These are phyloP conservation scores for Eruca vesicaria DNA, from an alignment of 441 rosid genomes.

Conservation along the genomic window DNA sequence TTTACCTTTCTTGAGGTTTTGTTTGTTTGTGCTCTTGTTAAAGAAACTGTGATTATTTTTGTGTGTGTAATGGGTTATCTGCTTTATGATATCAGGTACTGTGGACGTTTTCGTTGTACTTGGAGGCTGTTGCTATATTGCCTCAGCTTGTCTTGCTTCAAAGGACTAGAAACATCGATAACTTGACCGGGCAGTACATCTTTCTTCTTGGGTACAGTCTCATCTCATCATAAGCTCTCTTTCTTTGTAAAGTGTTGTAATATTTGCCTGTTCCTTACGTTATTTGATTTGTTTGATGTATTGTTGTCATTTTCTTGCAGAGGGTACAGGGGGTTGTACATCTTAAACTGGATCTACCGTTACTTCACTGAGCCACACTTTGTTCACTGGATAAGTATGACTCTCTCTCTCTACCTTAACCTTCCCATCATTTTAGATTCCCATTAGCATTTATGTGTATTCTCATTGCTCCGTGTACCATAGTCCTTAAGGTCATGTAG, in stretches of 20 bases:
- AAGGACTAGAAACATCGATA: conserved; percentile 70
- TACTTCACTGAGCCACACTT: conserved; percentile 65
- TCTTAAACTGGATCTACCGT: conserved; percentile 67
- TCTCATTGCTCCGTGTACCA: background rate
- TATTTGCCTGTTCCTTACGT: background rate
- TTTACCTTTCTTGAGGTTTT: conserved; percentile 58
- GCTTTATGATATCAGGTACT: conserved; percentile 42
- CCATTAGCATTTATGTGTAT: background rate
- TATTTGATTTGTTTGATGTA: background rate
- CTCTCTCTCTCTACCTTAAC: conserved; percentile 6
- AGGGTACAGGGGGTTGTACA: conserved; percentile 55
- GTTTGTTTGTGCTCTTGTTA: background rate
- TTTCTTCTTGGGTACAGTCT: conserved; percentile 63
- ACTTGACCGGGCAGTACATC: conserved; percentile 70
- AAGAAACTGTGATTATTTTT: background rate
- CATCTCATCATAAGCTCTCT: background rate
- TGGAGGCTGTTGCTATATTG: conserved; percentile 72
- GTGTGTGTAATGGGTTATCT: background rate
- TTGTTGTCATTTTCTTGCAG: conserved; percentile 37
- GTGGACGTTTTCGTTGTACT: conserved; percentile 61
- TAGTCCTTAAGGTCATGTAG: background rate
- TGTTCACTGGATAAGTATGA: conserved; percentile 65
- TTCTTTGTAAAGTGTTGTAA: background rate
- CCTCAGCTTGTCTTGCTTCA: conserved; percentile 69
- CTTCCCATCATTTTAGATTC: background rate